Percentiles rank a stretch among this genome's conserved stretches.
Evolutionary conservation across 192 early-diverging fungal species (phyloP).

Genomic region (Glomus cerebriforme): DNA sequence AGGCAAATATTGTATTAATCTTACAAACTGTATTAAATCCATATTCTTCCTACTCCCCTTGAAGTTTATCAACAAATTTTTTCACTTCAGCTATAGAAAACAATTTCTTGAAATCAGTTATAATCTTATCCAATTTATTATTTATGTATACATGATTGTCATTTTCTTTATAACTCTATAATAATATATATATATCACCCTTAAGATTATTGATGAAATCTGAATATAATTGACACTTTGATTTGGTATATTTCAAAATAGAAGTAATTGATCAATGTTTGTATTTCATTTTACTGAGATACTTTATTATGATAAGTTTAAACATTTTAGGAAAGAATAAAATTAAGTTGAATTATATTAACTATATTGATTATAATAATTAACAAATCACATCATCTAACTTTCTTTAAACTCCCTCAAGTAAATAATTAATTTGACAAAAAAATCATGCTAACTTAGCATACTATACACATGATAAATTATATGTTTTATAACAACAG

Average conservation of each 20-base stretch:
- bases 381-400: too few relatives aligned
- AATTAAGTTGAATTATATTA: too few relatives aligned
- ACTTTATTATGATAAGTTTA: too few relatives aligned
- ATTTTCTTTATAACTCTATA: conserved; percentile 27
- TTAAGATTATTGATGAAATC: conserved; percentile 28
- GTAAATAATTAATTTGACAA: too few relatives aligned
- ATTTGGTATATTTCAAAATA: conserved; percentile 27
- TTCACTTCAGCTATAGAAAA: conserved; percentile 23
- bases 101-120: conserved; percentile 27
- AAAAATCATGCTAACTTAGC: too few relatives aligned
- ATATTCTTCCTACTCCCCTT: conserved; percentile 23
- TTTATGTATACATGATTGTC: conserved; percentile 7
- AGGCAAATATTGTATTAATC: conserved; percentile 16
- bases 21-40: conserved; percentile 24
- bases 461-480: too few relatives aligned
- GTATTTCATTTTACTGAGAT: conserved; percentile 29
- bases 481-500: too few relatives aligned
- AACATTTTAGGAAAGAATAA: too few relatives aligned
- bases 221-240: conserved; percentile 20
- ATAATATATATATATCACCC: conserved; percentile 12
- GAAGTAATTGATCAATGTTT: conserved; percentile 28
- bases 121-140: conserved; percentile 25
- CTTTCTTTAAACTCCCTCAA: too few relatives aligned
- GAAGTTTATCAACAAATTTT: conserved; percentile 27
- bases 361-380: too few relatives aligned